A percentile compares a stretch with the other conserved stretches of the same genome.
Evolutionary conservation across 352 stramenopile species (phyloP).

Genomic region (Pythium pectinolyticum): DNA sequence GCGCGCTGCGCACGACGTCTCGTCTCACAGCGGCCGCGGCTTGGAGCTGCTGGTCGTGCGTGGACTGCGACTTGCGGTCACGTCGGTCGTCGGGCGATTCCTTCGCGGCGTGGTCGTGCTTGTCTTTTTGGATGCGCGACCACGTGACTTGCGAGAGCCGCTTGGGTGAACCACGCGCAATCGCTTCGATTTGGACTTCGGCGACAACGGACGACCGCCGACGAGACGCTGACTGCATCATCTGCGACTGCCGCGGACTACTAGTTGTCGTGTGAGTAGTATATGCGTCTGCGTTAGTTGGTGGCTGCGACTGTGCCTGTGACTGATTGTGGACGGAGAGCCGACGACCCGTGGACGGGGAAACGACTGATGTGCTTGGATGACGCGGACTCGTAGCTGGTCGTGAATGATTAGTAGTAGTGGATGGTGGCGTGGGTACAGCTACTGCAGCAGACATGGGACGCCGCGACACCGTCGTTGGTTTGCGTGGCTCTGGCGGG

Average conservation of each 20-base stretch:
- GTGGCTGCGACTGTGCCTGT: too few relatives aligned
- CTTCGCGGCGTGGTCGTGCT: not conserved
- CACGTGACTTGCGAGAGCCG: constrained; percentile 29
- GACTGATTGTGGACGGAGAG: too few relatives aligned
- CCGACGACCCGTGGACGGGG: not conserved
- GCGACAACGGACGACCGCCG: constrained; percentile 5
- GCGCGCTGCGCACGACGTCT: constrained; percentile 24
- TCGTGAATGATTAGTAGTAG: too few relatives aligned
- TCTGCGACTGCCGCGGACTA: not conserved
- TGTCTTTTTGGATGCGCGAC: constrained; percentile 27
- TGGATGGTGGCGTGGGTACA: too few relatives aligned
- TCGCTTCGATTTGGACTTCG: constrained; percentile 27
- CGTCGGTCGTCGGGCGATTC: not conserved
- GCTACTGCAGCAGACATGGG: constrained; percentile 12
- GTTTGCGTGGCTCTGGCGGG: constrained; percentile 3
- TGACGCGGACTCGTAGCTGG: constrained; percentile 1
- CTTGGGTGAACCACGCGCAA: constrained; percentile 22
- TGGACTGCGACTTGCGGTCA: constrained; percentile 17
- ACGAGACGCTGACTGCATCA: too few relatives aligned
- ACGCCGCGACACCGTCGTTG: constrained; percentile 4
- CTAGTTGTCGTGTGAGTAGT: not conserved
- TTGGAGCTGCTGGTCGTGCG: constrained; percentile 27
- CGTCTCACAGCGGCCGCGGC: constrained; percentile 5
- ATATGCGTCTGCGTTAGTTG: not conserved
- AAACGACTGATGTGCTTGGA: not conserved